Conservation (phyloP, 345 rosid genomes). For the Diplotaxis tenuifolia region DNA sequence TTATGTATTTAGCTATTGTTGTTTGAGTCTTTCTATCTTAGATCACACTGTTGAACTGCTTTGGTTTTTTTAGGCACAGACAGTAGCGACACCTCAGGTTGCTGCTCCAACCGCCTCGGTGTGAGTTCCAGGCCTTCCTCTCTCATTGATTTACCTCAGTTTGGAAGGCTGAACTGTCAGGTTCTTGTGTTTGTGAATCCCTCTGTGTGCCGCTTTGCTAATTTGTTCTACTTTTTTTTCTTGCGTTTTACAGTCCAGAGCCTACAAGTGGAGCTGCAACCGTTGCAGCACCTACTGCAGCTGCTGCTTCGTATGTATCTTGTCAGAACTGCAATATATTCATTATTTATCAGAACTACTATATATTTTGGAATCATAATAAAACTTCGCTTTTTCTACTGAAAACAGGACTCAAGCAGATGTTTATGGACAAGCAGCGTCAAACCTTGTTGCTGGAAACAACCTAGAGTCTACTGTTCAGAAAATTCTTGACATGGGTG, state of each 20-base stretch:
- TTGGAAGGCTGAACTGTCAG: not conserved
- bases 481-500: constrained; percentile 97
- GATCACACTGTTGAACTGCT: not conserved
- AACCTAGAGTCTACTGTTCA: constrained; percentile 75
- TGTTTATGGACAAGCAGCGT: constrained; percentile 87
- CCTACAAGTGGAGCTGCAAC: constrained; percentile 34
- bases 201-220: not conserved
- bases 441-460: constrained; percentile 92
- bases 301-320: constrained; percentile 42
- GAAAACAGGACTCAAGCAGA: constrained; percentile 55
- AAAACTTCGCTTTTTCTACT: not conserved
- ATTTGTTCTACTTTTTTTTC: constrained; percentile 9
- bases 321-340: constrained; percentile 17
- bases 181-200: not conserved
- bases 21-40: not conserved
- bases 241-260: constrained; percentile 29
- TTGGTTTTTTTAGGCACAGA: constrained; percentile 21
- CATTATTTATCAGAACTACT: constrained; percentile 20
- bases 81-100: constrained; percentile 31
- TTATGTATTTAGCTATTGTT: not conserved
- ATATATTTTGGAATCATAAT: not conserved
- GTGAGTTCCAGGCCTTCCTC: constrained; percentile 26
- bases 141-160: not conserved
- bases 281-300: constrained; percentile 33
- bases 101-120: constrained; percentile 32